Evolutionary conservation across 208 protist genomes (phyloP), one percentile per base, ranked within the genome.

Genomic region (Acanthamoeba lenticulata): DNA sequence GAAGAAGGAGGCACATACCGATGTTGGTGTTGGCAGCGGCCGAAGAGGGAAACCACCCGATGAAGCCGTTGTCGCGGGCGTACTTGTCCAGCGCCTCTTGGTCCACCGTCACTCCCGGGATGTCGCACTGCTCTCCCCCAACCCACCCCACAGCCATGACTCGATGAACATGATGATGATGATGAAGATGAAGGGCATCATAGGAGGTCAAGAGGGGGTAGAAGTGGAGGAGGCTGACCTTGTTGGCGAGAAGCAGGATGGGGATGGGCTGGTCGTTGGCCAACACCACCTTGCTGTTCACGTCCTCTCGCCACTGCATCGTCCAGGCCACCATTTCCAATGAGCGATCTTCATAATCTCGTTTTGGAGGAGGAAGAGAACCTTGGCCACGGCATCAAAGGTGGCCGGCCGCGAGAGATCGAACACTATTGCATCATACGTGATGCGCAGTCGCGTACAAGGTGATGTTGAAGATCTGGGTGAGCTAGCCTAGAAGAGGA

Each of bases 221-320:
- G 19, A 15, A 15, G 5, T 40, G 36, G 15, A 77, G 9, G 9
- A 21, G 34, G 36, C 29, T 9, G 6, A 96, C 95, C 85, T 97
- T 97, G 47, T 97, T 97, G 17, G 96, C 96, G 3, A 97, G 65
- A 52, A 97, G 79, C 21, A 97, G 21, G 32, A 94, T 83, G 17
- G 96, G 96, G n/a, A 97, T 97, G 21, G 93, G 92, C 38, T 96
- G 49, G 86, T 95, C 95, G 77, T 97, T 97, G 29, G 95, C 94
- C 27, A 97, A 88, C 32, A 95, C 60, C 2, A 97, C 95, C 90
- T 96, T 96, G 29, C 69, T 94, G 72, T 97, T 94, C 24, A 97
- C 74, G 55, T 97, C 96, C 27, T 97, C 96, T 89, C 93, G 92
- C 96, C 96, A 97, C 95, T 96, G 44, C 15, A 83, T 47, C 42